These are phyloP conservation scores for Calycina herbarum DNA, from an alignment of 2,329 filamentous ascomycete genomes.

Conservation along the genomic window DNA sequence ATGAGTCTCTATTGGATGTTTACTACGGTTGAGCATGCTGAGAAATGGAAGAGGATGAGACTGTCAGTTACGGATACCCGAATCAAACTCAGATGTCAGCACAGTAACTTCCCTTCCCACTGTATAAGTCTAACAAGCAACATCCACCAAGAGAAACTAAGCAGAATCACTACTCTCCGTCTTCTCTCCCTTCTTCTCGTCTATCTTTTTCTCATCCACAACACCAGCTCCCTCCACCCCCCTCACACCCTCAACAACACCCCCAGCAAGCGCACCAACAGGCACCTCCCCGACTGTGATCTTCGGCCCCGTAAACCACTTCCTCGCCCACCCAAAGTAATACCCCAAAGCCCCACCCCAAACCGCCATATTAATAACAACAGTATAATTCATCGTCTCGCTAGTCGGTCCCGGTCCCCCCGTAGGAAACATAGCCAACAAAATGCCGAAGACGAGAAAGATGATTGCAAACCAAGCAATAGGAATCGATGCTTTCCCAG, in stretches of 20 bases:
- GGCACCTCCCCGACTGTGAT: constrained; percentile 48
- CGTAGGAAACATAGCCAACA: constrained; percentile 59
- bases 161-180: background rate
- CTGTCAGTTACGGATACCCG: too few relatives aligned
- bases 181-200: background rate
- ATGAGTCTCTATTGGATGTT: too few relatives aligned
- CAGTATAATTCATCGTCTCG: constrained; percentile 61
- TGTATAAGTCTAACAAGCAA: too few relatives aligned
- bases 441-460: constrained; percentile 56
- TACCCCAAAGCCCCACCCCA: constrained; percentile 58
- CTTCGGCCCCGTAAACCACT: constrained; percentile 61
- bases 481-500: constrained; percentile 51
- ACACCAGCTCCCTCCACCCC: background rate
- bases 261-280: constrained; percentile 17
- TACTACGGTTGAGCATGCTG: too few relatives aligned
- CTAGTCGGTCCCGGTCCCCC: constrained; percentile 52
- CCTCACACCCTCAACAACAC: background rate
- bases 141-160: background rate
- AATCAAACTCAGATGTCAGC: too few relatives aligned
- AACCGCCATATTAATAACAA: constrained; percentile 59
- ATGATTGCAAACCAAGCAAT: constrained; percentile 54
- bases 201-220: constrained; percentile 4
- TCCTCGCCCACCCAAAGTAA: constrained; percentile 56
- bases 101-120: too few relatives aligned
- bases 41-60: too few relatives aligned